These are phyloP conservation scores for Aspergillus ustus DNA, from an alignment of 2,329 filamentous ascomycete species.

Conservation along the genomic window DNA sequence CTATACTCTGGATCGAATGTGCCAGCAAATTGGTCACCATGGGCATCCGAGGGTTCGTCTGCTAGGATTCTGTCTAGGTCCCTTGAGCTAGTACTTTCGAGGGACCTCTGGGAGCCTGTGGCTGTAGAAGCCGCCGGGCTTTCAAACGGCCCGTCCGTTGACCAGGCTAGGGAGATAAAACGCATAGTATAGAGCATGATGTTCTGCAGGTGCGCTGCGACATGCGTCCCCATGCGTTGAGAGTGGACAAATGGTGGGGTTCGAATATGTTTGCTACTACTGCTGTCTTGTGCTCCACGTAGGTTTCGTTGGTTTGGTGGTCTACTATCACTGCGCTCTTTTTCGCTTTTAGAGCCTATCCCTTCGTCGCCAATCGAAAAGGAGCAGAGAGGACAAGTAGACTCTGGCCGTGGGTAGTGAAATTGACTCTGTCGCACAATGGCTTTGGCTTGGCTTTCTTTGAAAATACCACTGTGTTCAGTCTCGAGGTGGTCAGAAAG, in stretches of 20 bases:
- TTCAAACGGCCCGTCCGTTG: not conserved
- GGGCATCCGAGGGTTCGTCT: too few relatives aligned
- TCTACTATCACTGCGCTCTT: too few relatives aligned
- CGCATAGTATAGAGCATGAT: conserved; percentile 1
- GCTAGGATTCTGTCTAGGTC: too few relatives aligned
- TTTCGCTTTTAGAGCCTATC: too few relatives aligned
- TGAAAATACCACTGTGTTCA: not conserved
- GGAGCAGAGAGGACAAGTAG: conserved; percentile 4
- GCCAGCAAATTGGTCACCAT: too few relatives aligned
- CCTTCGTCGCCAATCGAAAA: not conserved
- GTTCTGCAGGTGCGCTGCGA: conserved; percentile 6
- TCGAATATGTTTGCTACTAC: too few relatives aligned
- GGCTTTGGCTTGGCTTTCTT: not conserved
- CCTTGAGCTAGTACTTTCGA: too few relatives aligned
- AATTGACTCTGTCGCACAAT: conserved; percentile 7
- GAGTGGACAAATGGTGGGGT: too few relatives aligned
- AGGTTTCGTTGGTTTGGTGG: too few relatives aligned
- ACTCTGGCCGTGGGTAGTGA: not conserved
- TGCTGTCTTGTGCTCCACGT: too few relatives aligned
- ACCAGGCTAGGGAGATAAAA: conserved; percentile 3
- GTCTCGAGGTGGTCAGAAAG: not conserved
- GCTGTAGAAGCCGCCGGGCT: not conserved
- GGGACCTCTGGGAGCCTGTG: not conserved
- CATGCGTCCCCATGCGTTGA: not conserved
- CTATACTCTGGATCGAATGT: not conserved